Conservation (phyloP, 305 asterid genomes). For the Solanum chacoense region DNA sequence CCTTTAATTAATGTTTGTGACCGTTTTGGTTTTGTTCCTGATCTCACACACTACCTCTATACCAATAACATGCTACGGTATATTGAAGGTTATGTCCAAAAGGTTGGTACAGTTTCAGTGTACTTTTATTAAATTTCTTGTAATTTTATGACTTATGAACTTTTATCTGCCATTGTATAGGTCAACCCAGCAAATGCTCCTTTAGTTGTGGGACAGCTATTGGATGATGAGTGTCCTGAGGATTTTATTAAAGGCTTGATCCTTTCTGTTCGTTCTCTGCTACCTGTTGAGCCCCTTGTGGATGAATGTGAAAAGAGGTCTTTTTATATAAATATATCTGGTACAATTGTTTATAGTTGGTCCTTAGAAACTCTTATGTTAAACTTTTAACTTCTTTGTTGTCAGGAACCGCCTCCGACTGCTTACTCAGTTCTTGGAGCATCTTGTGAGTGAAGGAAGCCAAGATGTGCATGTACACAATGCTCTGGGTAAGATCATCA, state of each 20-base stretch:
- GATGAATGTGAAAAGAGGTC: slow-evolving; percentile 99
- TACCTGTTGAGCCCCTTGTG: slow-evolving; percentile 98
- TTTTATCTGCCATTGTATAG: slow-evolving; percentile 29
- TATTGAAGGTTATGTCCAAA: slow-evolving; percentile 98
- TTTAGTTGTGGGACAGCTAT: slow-evolving; percentile 93
- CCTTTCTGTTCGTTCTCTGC: slow-evolving; percentile 94
- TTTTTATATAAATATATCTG: slow-evolving; percentile 26
- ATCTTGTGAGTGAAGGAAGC: slow-evolving; percentile 99
- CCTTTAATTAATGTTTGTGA: slow-evolving; percentile 97
- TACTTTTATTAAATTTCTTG: neutral
- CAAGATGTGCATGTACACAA: slow-evolving; percentile 99
- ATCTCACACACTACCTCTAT: slow-evolving; percentile 93
- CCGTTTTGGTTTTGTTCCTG: slow-evolving; percentile 98
- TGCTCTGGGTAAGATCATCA: slow-evolving; percentile 96
- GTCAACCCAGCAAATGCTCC: slow-evolving; percentile 99
- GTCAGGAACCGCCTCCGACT: slow-evolving; percentile 97
- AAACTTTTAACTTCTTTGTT: slow-evolving; percentile 6
- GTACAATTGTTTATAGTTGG: neutral
- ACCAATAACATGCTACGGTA: slow-evolving; percentile 96
- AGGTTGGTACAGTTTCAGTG: slow-evolving; percentile 27
- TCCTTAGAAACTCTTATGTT: neutral
- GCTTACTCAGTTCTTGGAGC: slow-evolving; percentile 97
- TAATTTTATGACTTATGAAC: neutral
- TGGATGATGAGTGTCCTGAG: slow-evolving; percentile 98
- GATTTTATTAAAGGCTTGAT: slow-evolving; percentile 97